Evolutionary conservation across 106 monocot genomes (phyloP), one percentile per base, ranked within the genome.

Genomic region (Dendrobium catenatum): DNA sequence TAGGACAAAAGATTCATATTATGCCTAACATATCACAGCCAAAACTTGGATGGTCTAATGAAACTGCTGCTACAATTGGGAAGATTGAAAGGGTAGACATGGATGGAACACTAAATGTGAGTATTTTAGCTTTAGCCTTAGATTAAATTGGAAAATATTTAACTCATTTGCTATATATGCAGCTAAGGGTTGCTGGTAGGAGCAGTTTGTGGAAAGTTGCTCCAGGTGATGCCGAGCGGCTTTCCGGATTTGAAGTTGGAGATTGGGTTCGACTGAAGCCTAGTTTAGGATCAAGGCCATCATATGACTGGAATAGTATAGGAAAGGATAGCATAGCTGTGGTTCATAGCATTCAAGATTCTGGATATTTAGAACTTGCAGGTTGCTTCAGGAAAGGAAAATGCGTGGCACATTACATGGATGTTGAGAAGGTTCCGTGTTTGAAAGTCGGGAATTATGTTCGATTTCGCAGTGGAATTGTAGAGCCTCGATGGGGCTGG

Each of bases 401-500:
- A 83, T 93, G 91, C 93, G 79, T 88, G 43, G 86, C 90, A 68
- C 99, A 99, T 80, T 90, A 85, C 85, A 99, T 93, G 90, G 99
- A 99, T 73, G 86, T 99, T 18, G 99, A 99, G 80, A 99, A 91
- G 83, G 88, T 95, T 11, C 87, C 89, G 5, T 82, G 81, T 58
- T 85, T 99, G 48, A 95, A 88, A 79, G 73, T 86, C 29, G 99
- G 99, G n/a, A 83, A 95, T 22, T 81, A 91, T 82, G 89, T 99
- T 43, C 88, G 81, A 41, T 95, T 99, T 75, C 95, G 93, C n/a
- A 6, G 76, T 33, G 93, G 91, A 68, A 76, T 99, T 43, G 81
- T 55, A 42, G 99, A 99, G 83, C 99, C 99, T 66, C 91, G 99
- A 81, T 99, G 99, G 98, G 99, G 99, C 1, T 99, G 99, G 99